phyloP scores from a whole-genome alignment of 768 basidiomycete species.

The Amanita thiersii region DNA sequence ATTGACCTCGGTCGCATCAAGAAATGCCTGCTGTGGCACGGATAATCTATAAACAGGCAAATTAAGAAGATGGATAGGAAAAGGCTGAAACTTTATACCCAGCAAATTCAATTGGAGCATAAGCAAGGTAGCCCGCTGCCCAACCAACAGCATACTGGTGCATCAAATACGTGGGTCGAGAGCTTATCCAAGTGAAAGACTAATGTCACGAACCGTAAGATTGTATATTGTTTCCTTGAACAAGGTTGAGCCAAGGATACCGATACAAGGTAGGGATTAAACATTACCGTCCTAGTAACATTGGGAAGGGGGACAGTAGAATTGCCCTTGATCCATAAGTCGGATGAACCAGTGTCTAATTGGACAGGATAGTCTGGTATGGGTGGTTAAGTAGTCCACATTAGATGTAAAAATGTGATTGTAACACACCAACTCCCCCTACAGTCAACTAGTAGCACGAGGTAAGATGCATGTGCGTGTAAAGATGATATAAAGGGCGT shows the following conservation, averaged over 20 bases:
- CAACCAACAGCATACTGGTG: slow-evolving; percentile 75
- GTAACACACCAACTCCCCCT: slow-evolving; percentile 47
- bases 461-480: slow-evolving; percentile 7
- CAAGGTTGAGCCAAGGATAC: slow-evolving; percentile 10
- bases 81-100: slow-evolving; percentile 34
- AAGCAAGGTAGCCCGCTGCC: slow-evolving; percentile 59
- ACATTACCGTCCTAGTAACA: slow-evolving; percentile 39
- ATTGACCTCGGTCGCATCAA: slow-evolving; percentile 53
- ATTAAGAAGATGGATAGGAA: slow-evolving; percentile 1
- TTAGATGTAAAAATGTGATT: background rate
- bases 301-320: slow-evolving; percentile 37
- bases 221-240: slow-evolving; percentile 42
- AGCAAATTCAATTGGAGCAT: slow-evolving; percentile 59
- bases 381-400: slow-evolving; percentile 5
- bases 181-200: background rate
- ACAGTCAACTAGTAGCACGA: slow-evolving; percentile 47
- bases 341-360: slow-evolving; percentile 80
- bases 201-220: slow-evolving; percentile 42
- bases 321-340: slow-evolving; percentile 61
- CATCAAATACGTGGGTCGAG: background rate
- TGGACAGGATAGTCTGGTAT: slow-evolving; percentile 66
- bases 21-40: slow-evolving; percentile 61
- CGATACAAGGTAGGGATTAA: slow-evolving; percentile 2
- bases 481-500: slow-evolving; percentile 10
- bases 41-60: slow-evolving; percentile 42